These are phyloP conservation scores for Aspergillus phoenicis DNA, from an alignment of 2,329 filamentous ascomycete genomes.

Conservation along the genomic window DNA sequence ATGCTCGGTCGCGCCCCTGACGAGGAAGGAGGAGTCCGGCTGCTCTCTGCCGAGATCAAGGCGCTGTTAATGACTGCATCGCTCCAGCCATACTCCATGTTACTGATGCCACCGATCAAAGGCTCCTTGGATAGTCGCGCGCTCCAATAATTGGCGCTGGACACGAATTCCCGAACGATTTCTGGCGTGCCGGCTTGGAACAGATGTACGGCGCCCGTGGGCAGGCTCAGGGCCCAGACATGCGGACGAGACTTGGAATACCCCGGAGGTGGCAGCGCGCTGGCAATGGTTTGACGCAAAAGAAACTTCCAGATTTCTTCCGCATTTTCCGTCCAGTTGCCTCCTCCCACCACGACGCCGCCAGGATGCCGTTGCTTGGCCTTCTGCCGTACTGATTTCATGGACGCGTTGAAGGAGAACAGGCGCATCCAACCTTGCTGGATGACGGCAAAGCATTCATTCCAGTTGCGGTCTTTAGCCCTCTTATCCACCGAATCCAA, in stretches of 20 bases:
- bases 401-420: slow-evolving; percentile 84
- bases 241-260: slow-evolving; percentile 89
- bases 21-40: slow-evolving; percentile 35
- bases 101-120: slow-evolving; percentile 87
- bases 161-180: slow-evolving; percentile 91
- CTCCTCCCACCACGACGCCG: slow-evolving; percentile 80
- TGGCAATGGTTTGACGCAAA: slow-evolving; percentile 88
- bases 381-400: slow-evolving; percentile 71
- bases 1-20: slow-evolving; percentile 55
- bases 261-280: slow-evolving; percentile 82
- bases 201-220: slow-evolving; percentile 92
- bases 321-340: slow-evolving; percentile 98
- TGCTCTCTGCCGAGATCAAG: slow-evolving; percentile 58
- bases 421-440: slow-evolving; percentile 92
- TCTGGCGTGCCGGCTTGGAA: slow-evolving; percentile 97
- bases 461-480: slow-evolving; percentile 92
- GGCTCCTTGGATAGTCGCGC: slow-evolving; percentile 92
- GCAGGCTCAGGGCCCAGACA: slow-evolving; percentile 91
- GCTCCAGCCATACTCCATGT: slow-evolving; percentile 97
- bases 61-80: slow-evolving; percentile 80
- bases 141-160: slow-evolving; percentile 96
- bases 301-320: slow-evolving; percentile 85
- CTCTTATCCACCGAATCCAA: slow-evolving; percentile 88
- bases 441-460: slow-evolving; percentile 91
- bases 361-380: slow-evolving; percentile 55